A percentile compares a stretch with the other conserved stretches of the same genome.
Evolutionary conservation across 179 eudicot genomes (phyloP).

Genomic region (Beta macrorhiza): DNA sequence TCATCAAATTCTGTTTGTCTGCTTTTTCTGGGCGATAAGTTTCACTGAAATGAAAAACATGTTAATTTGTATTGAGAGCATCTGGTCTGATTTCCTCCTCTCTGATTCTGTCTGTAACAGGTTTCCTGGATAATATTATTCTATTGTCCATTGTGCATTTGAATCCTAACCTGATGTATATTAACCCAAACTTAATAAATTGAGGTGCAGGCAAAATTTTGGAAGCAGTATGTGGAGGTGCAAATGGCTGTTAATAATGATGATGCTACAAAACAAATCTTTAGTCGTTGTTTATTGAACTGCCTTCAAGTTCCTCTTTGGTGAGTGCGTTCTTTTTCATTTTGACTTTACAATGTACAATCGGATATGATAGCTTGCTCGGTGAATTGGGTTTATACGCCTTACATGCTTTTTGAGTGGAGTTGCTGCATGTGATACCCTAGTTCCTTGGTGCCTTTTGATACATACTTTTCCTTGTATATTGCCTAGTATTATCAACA

Average conservation of each 20-base stretch:
- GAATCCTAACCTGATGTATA: not conserved
- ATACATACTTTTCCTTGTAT: not conserved
- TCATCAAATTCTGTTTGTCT: not conserved
- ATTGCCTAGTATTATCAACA: not conserved
- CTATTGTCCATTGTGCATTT: not conserved
- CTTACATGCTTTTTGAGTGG: not conserved
- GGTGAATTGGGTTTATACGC: not conserved
- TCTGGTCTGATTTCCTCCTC: not conserved
- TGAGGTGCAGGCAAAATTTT: conserved; percentile 69
- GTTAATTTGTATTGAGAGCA: not conserved
- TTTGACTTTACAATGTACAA: not conserved
- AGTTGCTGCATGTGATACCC: conserved; percentile 7
- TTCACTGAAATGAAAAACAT: not conserved
- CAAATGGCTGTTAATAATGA: conserved; percentile 86
- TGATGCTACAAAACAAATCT: conserved; percentile 86
- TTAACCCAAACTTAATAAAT: not conserved
- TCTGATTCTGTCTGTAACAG: too few relatives aligned
- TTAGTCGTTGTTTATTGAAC: conserved; percentile 89
- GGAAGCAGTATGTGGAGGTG: conserved; percentile 99
- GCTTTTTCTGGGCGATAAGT: not conserved
- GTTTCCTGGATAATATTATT: not conserved
- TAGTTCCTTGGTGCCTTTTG: not conserved
- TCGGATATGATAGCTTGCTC: conserved; percentile 13
- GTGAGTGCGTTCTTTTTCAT: conserved; percentile 39
- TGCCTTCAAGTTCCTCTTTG: conserved; percentile 94